Evolutionary conservation across 352 stramenopile genomes (phyloP).

Genomic region (Phytophthora fragariae): DNA sequence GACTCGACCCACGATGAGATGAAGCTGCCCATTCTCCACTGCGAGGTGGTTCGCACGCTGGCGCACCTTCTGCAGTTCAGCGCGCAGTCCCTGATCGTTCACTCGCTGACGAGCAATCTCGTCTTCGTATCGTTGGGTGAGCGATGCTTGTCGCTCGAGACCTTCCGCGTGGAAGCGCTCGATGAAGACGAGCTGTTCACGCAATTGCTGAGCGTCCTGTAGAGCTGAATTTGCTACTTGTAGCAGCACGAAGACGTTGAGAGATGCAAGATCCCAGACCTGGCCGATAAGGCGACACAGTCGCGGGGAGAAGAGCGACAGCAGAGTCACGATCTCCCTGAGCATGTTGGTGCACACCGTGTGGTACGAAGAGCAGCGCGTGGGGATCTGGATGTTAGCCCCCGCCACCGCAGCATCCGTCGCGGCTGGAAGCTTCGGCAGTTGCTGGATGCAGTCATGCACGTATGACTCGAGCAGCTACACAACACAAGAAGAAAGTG

Average conservation of each 20-base stretch:
- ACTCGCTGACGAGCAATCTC: constrained; percentile 48
- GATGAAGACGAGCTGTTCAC: constrained; percentile 35
- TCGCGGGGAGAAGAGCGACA: constrained; percentile 58
- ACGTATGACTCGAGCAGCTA: constrained; percentile 70
- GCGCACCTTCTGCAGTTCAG: constrained; percentile 61
- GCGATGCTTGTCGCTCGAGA: constrained; percentile 37
- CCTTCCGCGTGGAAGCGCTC: constrained; percentile 47
- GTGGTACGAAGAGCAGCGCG: constrained; percentile 55
- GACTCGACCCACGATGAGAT: constrained; percentile 47
- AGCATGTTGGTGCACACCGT: constrained; percentile 63
- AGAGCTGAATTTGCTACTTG: constrained; percentile 53
- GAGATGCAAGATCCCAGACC: constrained; percentile 69
- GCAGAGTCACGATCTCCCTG: constrained; percentile 49
- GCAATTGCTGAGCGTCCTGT: constrained; percentile 44
- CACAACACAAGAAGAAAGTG: background rate
- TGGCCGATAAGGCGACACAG: constrained; percentile 58
- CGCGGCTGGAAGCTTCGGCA: constrained; percentile 46
- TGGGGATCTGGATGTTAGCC: constrained; percentile 43
- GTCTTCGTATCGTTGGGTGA: constrained; percentile 43
- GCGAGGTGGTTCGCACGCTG: constrained; percentile 57
- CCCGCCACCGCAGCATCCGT: constrained; percentile 12
- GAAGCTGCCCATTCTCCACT: constrained; percentile 64
- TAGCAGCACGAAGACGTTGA: constrained; percentile 73
- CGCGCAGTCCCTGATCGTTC: constrained; percentile 50
- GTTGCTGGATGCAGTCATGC: constrained; percentile 55